A percentile compares a stretch with the other conserved stretches of the same genome.
Conservation (phyloP, 2,329 filamentous ascomycete genomes). For the Penicillium rolfsii region DNA sequence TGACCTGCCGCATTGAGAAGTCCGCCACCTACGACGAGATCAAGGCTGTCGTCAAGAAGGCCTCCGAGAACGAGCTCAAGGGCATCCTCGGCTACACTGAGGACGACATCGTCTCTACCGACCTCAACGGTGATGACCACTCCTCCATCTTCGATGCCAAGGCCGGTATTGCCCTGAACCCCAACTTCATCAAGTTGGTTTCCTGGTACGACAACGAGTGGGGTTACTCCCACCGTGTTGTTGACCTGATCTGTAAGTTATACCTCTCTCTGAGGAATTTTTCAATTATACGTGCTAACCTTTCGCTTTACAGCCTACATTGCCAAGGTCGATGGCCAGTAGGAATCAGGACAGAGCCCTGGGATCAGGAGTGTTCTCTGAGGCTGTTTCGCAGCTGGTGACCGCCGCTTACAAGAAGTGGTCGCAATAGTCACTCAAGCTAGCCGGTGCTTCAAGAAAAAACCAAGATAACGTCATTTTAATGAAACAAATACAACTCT, state of each 20-base stretch:
- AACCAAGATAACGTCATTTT: slow-evolving; percentile 32
- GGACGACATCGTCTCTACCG: slow-evolving; percentile 92
- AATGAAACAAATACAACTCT: slow-evolving; percentile 32
- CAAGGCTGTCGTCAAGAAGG: slow-evolving; percentile 88
- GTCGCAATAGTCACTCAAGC: slow-evolving; percentile 4
- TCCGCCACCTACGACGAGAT: slow-evolving; percentile 74
- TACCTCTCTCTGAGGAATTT: neutral
- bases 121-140: slow-evolving; percentile 88
- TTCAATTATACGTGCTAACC: slow-evolving; percentile 24
- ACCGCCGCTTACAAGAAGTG: slow-evolving; percentile 7
- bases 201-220: slow-evolving; percentile 99
- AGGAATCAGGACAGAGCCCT: slow-evolving; percentile 42
- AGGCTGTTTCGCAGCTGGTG: slow-evolving; percentile 22
- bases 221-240: slow-evolving; percentile 96
- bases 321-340: slow-evolving; percentile 69
- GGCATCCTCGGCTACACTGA: slow-evolving; percentile 93
- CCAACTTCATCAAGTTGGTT: slow-evolving; percentile 98
- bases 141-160: slow-evolving; percentile 99
- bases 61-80: slow-evolving; percentile 81
- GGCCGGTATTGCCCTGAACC: slow-evolving; percentile 97
- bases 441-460: slow-evolving; percentile 19
- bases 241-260: slow-evolving; percentile 66
- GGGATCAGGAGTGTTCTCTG: slow-evolving; percentile 42
- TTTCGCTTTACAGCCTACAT: slow-evolving; percentile 65
- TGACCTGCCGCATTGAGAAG: slow-evolving; percentile 95